Evolutionary conservation across 163 green algal genomes (phyloP), one percentile per base, ranked within the genome.

Genomic region (Scenedesmus sp.): DNA sequence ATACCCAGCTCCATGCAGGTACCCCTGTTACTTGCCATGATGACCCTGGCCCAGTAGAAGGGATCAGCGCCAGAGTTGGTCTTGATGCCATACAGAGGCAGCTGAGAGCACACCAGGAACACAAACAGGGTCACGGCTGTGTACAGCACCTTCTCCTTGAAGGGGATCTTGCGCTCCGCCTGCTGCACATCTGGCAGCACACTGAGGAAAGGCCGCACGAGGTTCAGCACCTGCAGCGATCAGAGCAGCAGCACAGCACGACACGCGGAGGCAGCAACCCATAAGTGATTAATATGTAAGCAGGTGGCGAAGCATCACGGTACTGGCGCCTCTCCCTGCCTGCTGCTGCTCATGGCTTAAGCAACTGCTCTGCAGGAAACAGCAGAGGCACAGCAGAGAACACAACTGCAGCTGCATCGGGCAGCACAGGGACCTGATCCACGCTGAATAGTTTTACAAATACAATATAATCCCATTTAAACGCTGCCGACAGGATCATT

Each of bases 1-100:
- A 99, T 99, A 61, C 98, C 98, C n/a, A 99, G 96, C 95, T 99
- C 98, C 98, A 99, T 99, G 91, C 97, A 98, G 9, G 98, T 99
- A 13, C 98, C 98, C n/a, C 97, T 95, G 92, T 98, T 99, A 65
- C 96, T 99, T 12, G 98, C 98, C 97, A 99, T 99, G 94, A 99
- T 99, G 12, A 99, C 97, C 80, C 98, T 97, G 22, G 97, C 97
- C 98, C 98, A 99, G 93, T 99, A 99, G 92, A 99, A 99, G 24
- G 98, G 98, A 93, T 99, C 98, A 7, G 96, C 96, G 72, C 97
- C 96, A 33, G 93, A 94, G 90, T 97, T 97, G 51, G 96, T 97
- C 89, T 99, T 97, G 91, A 99, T 99, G 87, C 98, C 98, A 95
- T 99, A 99, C 3, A 99, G 97, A 20, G 98, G 98, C 73, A 99